Base-by-base conservation (phyloP, 371 early-diverging fungal genomes). In the Rhizopus microsporus region DNA sequence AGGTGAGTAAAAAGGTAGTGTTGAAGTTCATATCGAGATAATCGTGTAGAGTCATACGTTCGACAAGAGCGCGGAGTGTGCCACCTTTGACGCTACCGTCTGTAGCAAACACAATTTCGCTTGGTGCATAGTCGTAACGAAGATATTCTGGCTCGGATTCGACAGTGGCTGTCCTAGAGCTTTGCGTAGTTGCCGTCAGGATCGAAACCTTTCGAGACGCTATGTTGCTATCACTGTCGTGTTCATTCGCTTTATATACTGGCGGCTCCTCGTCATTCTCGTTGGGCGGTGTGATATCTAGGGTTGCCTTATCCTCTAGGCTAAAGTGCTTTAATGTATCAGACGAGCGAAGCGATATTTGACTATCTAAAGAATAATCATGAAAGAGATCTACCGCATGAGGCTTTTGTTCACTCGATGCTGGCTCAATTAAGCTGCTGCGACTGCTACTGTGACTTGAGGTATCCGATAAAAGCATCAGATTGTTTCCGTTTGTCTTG, bases 81-180 rank as follows among this genome's bases (percentile, higher is more conserved):
- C 95, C 96, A 45, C 93, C 94, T 61, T 88, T 91, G 54, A 97
- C 92, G 57, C 79, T 77, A 3, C 90, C 91, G 54, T 94, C 95
- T 74, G 85, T 84, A 61, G 89, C 88, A 74, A 93, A 87, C 3
- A 90, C 74, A 50, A 96, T 83, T 10, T 93, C 95, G 23, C 50
- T 63, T 1, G 84, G 59, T 30, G 56, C 58, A 54, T 80, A 77
- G 30, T 77, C 74, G 29, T 72, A 71, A 29, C 62, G 53, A 10
- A 80, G 57, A 57, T 44, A 75, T 39, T 62, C 63, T 7, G 68
- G 68, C 23, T 69, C 61, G 31, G 33, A 43, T 13, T 40, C 33
- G 0, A 9, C 54, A 39, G n/a, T 56, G 15, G 58, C 65, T 56
- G n/a, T 54, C 6, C 13, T 7, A 10, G 38, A 37, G 15, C 44